Conservation (phyloP, 768 basidiomycete species). For the Rhizopogon sp. region DNA sequence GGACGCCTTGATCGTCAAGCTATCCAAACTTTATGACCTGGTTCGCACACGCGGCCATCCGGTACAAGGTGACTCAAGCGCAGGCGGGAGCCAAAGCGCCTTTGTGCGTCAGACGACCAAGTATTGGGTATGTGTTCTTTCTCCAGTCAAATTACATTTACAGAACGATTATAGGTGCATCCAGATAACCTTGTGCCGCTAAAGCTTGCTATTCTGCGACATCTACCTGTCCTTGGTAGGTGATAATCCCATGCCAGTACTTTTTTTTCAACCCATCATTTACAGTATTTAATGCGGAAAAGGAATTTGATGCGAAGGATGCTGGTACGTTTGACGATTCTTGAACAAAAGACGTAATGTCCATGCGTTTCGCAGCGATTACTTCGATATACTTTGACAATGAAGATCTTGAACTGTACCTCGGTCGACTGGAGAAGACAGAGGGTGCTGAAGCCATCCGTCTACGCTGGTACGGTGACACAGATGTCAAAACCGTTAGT, state of each 20-base stretch:
- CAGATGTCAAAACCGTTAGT: conserved; percentile 70
- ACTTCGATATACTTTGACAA: conserved; percentile 98
- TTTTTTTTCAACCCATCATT: conserved; percentile 3
- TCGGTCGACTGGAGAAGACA: conserved; percentile 95
- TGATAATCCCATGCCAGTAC: neutral
- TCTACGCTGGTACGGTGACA: conserved; percentile 95
- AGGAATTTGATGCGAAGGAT: conserved; percentile 86
- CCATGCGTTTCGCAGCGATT: conserved; percentile 53
- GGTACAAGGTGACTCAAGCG: conserved; percentile 87
- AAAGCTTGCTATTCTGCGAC: conserved; percentile 87
- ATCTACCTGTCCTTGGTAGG: conserved; percentile 90
- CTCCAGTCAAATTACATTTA: neutral
- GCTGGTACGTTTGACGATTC: conserved; percentile 41
- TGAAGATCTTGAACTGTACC: conserved; percentile 91
- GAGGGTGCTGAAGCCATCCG: conserved; percentile 98
- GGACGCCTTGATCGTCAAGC: conserved; percentile 93
- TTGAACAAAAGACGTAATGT: neutral
- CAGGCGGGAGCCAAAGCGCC: conserved; percentile 93
- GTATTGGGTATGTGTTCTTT: conserved; percentile 70
- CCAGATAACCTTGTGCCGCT: conserved; percentile 92
- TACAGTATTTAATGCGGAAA: conserved; percentile 88
- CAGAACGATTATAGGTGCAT: conserved; percentile 50
- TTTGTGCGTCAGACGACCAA: conserved; percentile 99
- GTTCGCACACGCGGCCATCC: conserved; percentile 95
- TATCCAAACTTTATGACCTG: conserved; percentile 91